A percentile compares a stretch with the other conserved stretches of the same genome.
phyloP scores from a whole-genome alignment of 331 rosid genomes.

The Phaseolus coccineus region DNA sequence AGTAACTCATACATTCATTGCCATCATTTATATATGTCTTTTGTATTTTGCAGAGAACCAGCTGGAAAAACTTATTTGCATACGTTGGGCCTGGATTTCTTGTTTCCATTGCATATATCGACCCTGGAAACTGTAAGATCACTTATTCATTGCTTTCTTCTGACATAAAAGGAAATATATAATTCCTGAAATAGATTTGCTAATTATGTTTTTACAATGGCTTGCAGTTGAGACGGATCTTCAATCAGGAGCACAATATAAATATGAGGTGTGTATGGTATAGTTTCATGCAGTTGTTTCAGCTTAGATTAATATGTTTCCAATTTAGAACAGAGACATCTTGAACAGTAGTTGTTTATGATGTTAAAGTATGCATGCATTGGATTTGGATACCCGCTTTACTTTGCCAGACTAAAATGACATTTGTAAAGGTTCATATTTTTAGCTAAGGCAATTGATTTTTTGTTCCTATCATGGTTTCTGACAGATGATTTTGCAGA shows the following conservation, averaged over 20 bases:
- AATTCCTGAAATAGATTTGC: not conserved
- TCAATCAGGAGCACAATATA: constrained; percentile 83
- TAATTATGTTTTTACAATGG: constrained; percentile 24
- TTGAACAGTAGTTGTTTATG: not conserved
- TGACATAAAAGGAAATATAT: not conserved
- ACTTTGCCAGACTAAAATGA: not conserved
- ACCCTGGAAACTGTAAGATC: constrained; percentile 84
- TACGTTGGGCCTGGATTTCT: constrained; percentile 91
- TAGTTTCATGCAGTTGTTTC: not conserved
- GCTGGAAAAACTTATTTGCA: constrained; percentile 84
- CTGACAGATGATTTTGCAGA: not conserved
- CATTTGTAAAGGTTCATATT: not conserved
- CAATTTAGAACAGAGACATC: not conserved
- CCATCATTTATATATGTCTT: constrained; percentile 7
- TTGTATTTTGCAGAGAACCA: constrained; percentile 58
- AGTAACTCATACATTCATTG: not conserved
- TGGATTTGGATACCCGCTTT: not conserved
- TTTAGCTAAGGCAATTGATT: not conserved
- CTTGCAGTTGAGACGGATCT: constrained; percentile 84
- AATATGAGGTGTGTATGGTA: constrained; percentile 62
- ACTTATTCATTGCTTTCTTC: not conserved
- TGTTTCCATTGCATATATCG: constrained; percentile 87
- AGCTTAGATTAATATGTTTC: not conserved
- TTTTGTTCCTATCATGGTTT: not conserved
- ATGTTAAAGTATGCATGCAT: not conserved